Conservation (phyloP, 192 early-diverging fungal genomes). For the Coemansia sp. region DNA sequence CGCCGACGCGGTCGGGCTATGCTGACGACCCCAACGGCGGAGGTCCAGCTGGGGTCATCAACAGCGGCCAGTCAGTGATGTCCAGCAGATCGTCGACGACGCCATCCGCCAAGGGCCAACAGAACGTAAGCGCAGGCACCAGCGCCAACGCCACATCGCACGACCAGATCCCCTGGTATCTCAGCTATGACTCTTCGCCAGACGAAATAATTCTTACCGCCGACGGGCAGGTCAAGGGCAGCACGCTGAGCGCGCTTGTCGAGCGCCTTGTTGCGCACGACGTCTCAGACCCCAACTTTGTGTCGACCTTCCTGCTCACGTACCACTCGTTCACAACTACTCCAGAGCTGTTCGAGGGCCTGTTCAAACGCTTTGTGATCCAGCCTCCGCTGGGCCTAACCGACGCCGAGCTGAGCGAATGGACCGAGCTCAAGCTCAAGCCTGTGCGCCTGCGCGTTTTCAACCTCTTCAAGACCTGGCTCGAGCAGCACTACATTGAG, state of each 20-base stretch:
- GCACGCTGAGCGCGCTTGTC: slow-evolving; percentile 79
- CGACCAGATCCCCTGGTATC: slow-evolving; percentile 69
- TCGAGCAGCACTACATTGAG: slow-evolving; percentile 87
- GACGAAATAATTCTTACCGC: slow-evolving; percentile 79
- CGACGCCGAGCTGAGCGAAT: slow-evolving; percentile 66
- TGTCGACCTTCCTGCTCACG: slow-evolving; percentile 86
- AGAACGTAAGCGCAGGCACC: slow-evolving; percentile 16
- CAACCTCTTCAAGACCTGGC: slow-evolving; percentile 95
- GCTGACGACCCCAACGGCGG: slow-evolving; percentile 27
- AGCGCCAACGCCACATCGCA: slow-evolving; percentile 12
- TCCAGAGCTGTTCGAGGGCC: slow-evolving; percentile 68
- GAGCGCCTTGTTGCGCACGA: slow-evolving; percentile 92
- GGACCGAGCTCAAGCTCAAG: slow-evolving; percentile 84
- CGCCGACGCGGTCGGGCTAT: slow-evolving; percentile 30
- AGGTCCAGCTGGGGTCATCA: slow-evolving; percentile 7
- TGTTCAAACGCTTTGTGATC: slow-evolving; percentile 79
- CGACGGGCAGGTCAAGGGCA: slow-evolving; percentile 89
- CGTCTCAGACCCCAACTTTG: slow-evolving; percentile 76
- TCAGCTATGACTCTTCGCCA: slow-evolving; percentile 72
- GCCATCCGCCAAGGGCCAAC: slow-evolving; percentile 23
- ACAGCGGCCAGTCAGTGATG: slow-evolving; percentile 31
- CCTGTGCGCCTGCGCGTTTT: slow-evolving; percentile 92
- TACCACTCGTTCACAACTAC: slow-evolving; percentile 91
- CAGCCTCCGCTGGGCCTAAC: slow-evolving; percentile 67
- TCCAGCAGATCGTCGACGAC: slow-evolving; percentile 35